Conservation (phyloP, 306 rosid genomes). For the Quercus rubra region DNA sequence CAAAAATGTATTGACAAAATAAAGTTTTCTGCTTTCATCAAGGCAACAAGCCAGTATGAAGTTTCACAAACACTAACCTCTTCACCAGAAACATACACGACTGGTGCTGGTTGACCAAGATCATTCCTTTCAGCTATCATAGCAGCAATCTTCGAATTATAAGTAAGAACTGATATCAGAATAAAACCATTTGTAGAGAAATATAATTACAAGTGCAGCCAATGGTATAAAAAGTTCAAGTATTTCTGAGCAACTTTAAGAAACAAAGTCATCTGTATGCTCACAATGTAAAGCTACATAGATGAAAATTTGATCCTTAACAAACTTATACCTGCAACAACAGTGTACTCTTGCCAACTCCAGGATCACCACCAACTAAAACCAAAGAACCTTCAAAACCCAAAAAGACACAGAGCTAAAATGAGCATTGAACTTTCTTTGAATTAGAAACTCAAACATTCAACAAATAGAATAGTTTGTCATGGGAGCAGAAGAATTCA, state of each 20-base stretch:
- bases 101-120: slow-evolving; percentile 41
- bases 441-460: neutral
- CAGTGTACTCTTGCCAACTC: slow-evolving; percentile 97
- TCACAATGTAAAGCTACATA: neutral
- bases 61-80: slow-evolving; percentile 59
- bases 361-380: slow-evolving; percentile 94
- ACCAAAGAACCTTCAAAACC: slow-evolving; percentile 73
- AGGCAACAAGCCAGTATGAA: neutral
- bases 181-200: neutral
- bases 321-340: slow-evolving; percentile 65
- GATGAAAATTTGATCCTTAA: neutral
- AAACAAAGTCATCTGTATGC: neutral
- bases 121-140: slow-evolving; percentile 55
- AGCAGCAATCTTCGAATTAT: slow-evolving; percentile 66
- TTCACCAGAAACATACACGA: slow-evolving; percentile 92
- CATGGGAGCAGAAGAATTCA: neutral
- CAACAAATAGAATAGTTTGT: neutral
- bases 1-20: neutral
- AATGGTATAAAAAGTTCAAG: neutral
- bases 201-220: neutral
- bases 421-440: slow-evolving; percentile 10
- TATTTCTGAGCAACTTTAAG: neutral
- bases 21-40: neutral
- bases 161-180: slow-evolving; percentile 17
- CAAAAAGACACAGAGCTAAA: slow-evolving; percentile 22